Evolutionary conservation across 495 filamentous ascomycete genomes (phyloP).

Genomic region (Bacidia rubella): DNA sequence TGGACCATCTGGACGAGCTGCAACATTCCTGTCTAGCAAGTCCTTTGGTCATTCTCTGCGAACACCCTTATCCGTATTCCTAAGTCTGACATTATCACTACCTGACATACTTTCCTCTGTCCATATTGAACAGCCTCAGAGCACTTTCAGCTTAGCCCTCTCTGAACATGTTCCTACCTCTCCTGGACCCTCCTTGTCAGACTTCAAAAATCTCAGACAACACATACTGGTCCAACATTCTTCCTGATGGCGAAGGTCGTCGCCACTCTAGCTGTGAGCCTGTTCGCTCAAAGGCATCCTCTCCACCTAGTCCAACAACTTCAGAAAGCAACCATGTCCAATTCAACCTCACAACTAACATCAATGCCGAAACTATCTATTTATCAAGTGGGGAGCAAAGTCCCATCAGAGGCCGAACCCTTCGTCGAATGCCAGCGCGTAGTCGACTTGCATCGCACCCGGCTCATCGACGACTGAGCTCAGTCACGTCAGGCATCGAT

Average conservation of each 20-base stretch:
- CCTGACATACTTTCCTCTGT: no score
- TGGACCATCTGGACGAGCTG: no score
- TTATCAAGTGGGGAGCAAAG: constrained; percentile 10
- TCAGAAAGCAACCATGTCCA: not conserved
- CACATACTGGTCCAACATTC: not conserved
- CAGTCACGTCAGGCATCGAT: not conserved
- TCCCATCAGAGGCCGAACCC: constrained; percentile 13
- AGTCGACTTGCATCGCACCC: not conserved
- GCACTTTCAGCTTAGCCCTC: no score
- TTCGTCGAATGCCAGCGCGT: not conserved
- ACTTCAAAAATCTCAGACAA: not conserved
- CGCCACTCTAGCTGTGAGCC: not conserved
- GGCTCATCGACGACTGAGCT: not conserved
- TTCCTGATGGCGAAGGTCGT: not conserved
- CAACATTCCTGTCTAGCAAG: no score
- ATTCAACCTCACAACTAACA: not conserved
- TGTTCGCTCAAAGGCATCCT: not conserved
- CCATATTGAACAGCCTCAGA: no score
- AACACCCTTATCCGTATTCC: no score
- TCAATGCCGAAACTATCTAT: not conserved
- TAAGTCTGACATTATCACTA: no score
- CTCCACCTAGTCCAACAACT: not conserved
- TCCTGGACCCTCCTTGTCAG: not conserved
- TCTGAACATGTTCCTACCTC: constrained; percentile 1
- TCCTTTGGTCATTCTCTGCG: no score